phyloP scores from a whole-genome alignment of 2,329 filamentous ascomycete genomes.

The Didymellaceae sp. region DNA sequence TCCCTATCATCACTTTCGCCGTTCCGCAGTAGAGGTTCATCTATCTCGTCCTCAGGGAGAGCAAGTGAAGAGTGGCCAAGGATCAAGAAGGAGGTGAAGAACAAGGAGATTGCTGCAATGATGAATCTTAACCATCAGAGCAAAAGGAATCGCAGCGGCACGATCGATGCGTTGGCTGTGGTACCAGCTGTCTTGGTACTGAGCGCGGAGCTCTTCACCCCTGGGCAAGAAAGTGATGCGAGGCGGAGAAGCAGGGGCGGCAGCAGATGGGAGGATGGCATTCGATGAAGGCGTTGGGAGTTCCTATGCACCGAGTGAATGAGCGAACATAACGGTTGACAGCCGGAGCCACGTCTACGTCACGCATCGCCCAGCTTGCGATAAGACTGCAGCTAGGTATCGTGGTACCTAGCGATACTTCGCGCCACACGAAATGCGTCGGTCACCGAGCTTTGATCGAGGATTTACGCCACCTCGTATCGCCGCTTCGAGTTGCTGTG shows the following conservation, averaged over 20 bases:
- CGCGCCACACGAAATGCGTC: no score
- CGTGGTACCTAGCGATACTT: no score
- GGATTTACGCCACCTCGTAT: no score
- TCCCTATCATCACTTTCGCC: slow-evolving; percentile 33
- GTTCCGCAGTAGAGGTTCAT: slow-evolving; percentile 29
- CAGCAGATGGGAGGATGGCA: slow-evolving; percentile 36
- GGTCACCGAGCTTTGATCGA: no score
- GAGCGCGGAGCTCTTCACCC: slow-evolving; percentile 46
- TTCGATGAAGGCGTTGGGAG: slow-evolving; percentile 16
- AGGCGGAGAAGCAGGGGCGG: slow-evolving; percentile 25
- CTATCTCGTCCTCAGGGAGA: slow-evolving; percentile 12
- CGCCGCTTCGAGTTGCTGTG: no score
- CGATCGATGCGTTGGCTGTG: slow-evolving; percentile 44
- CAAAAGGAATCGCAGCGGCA: slow-evolving; percentile 31
- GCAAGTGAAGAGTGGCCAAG: slow-evolving; percentile 23
- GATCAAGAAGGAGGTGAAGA: slow-evolving; percentile 32
- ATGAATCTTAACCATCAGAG: slow-evolving; percentile 33
- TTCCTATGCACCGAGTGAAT: no score
- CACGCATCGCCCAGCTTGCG: neutral
- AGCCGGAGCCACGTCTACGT: no score
- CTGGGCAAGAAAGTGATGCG: slow-evolving; percentile 21
- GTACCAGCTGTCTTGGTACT: slow-evolving; percentile 45
- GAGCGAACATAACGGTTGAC: neutral
- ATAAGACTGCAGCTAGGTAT: neutral
- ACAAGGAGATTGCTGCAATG: slow-evolving; percentile 28